Evolutionary conservation across 2,329 filamentous ascomycete species (phyloP), one percentile per base, ranked within the genome.

Genomic region (Leptographium procerum): DNA sequence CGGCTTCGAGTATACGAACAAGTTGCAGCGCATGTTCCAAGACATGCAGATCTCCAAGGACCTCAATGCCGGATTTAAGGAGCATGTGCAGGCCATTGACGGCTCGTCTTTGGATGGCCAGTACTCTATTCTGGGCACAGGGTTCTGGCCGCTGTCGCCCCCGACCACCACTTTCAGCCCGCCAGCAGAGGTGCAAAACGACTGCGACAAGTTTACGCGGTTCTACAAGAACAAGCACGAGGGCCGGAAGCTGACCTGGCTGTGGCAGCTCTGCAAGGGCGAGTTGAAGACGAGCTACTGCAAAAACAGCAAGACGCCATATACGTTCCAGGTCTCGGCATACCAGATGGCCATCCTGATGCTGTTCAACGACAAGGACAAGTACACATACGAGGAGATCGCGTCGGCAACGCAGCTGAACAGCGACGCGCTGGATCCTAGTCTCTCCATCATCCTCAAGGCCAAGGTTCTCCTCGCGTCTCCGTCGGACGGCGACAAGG

Each of bases 11-110:
- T 99, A 99, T 74, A 99, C 94, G 65, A 99, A 97, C 79, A 97
- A 97, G 77, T 82, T 99, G 52, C 92, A 97, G 76, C 90, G 95
- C 69, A 99, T 99, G 94, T 99, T 97, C 82, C 92, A 97, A 71
- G 94, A 99, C 69, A 96, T 99, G 78, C 94, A 99, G 71, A 96
- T 96, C 55, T 97, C 92, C 63, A 96, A 96, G 74, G 94, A 99
- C 73, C 81, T 99, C 52, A 99, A 99, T 72, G 82, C 83, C 53
- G 86, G 87, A 33, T 99, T 95, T 77, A 87, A 89, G 67, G 89
- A 91, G 71, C 85, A 91, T 66, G 75, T 81, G 13, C 80, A 81
- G 65, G 77, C 78, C n/a, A 70, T 82, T 4, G 79, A 89, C 47
- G 83, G 84, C 19, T 89, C 89, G 75, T 77, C 85, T 24, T 78